A percentile compares a stretch with the other conserved stretches of the same genome.
phyloP scores from a whole-genome alignment of 2,329 filamentous ascomycete genomes.

The Phaeomoniella chlamydospora region DNA sequence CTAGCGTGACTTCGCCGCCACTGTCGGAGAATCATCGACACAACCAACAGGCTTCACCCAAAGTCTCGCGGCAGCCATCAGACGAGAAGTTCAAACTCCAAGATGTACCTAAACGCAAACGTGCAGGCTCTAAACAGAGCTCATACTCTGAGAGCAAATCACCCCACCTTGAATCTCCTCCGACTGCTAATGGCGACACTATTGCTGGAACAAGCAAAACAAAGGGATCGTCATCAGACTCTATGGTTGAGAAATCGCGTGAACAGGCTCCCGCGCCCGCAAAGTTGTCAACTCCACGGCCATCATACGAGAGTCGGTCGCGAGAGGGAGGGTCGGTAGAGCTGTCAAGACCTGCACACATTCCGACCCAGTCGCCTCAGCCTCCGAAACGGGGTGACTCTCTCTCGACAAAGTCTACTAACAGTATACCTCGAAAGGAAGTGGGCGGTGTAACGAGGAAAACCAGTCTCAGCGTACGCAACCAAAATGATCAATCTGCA shows the following conservation, averaged over 20 bases:
- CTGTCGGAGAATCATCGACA: background rate
- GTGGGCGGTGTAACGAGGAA: constrained; percentile 17
- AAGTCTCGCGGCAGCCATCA: constrained; percentile 4
- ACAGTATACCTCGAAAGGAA: constrained; percentile 52
- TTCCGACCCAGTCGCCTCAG: constrained; percentile 15
- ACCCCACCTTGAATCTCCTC: constrained; percentile 20
- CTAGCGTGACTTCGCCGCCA: constrained; percentile 15
- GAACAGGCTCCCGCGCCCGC: background rate
- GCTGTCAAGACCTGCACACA: background rate
- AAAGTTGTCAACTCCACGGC: constrained; percentile 1
- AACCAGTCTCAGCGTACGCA: background rate
- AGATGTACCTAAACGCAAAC: constrained; percentile 58
- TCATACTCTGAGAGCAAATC: constrained; percentile 30
- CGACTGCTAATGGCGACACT: background rate
- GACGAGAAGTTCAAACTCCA: constrained; percentile 61
- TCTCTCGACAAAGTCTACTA: constrained; percentile 32
- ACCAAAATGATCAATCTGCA: background rate
- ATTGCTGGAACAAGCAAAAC: background rate
- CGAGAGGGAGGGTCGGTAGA: background rate
- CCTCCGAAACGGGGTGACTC: constrained; percentile 47
- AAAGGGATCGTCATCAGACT: background rate
- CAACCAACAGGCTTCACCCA: constrained; percentile 6
- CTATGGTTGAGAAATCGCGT: background rate
- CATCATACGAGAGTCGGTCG: constrained; percentile 2
- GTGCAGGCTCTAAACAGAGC: constrained; percentile 29